phyloP scores from a whole-genome alignment of 495 filamentous ascomycete genomes.

The Aspergillus homomorphus region DNA sequence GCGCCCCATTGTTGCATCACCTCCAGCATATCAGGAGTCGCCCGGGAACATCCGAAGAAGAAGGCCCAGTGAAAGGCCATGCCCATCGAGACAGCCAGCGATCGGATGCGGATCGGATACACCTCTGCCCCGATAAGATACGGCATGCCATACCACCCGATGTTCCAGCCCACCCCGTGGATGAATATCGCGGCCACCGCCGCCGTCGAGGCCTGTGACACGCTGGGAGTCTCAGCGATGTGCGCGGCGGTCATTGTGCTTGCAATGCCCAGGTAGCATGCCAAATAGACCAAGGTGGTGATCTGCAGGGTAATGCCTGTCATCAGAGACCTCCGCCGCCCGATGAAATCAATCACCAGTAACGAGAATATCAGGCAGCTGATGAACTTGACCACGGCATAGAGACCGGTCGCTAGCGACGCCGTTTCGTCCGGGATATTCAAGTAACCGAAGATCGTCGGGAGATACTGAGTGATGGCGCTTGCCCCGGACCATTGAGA shows the following conservation, averaged over 20 bases:
- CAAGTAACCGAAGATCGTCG: slow-evolving; percentile 30
- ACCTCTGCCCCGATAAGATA: slow-evolving; percentile 66
- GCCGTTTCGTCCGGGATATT: slow-evolving; percentile 33
- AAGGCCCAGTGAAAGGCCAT: slow-evolving; percentile 57
- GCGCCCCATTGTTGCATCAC: slow-evolving; percentile 24
- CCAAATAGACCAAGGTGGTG: slow-evolving; percentile 20
- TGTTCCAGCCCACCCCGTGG: slow-evolving; percentile 57
- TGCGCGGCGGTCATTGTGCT: slow-evolving; percentile 12
- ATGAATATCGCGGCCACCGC: slow-evolving; percentile 57
- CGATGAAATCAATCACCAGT: slow-evolving; percentile 63
- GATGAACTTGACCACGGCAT: slow-evolving; percentile 44
- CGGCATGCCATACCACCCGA: slow-evolving; percentile 64
- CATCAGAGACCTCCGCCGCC: slow-evolving; percentile 51
- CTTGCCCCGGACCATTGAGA: slow-evolving; percentile 32
- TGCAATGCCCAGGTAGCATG: slow-evolving; percentile 17
- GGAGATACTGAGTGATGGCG: slow-evolving; percentile 29
- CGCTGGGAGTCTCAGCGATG: slow-evolving; percentile 13
- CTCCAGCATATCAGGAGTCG: slow-evolving; percentile 39
- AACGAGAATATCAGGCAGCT: slow-evolving; percentile 56
- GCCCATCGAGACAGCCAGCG: slow-evolving; percentile 25
- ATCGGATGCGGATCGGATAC: slow-evolving; percentile 49
- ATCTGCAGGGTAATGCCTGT: slow-evolving; percentile 24
- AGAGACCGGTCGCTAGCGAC: slow-evolving; percentile 43
- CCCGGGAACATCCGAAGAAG: slow-evolving; percentile 55
- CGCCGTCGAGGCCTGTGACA: slow-evolving; percentile 35